Conservation (phyloP, 225 moss, liverwort and hornwort genomes). For the Physcomitrellopsis africana region DNA sequence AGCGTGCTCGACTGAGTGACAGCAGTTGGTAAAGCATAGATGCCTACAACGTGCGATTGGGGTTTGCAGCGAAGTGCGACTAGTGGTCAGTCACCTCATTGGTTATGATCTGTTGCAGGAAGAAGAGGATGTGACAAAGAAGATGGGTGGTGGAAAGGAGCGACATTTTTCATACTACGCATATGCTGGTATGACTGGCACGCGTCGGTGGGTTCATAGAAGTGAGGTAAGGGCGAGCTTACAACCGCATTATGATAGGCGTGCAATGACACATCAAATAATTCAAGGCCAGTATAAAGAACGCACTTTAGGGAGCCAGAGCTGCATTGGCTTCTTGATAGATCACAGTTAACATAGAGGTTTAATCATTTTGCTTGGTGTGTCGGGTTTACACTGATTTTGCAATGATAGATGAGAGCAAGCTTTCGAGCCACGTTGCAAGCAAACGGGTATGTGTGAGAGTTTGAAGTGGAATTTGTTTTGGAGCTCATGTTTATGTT, state of each 20-base stretch:
- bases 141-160: slow-evolving; percentile 75
- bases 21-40: neutral
- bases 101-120: slow-evolving; percentile 44
- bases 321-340: neutral
- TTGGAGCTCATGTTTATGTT: slow-evolving; percentile 3
- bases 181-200: slow-evolving; percentile 76
- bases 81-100: slow-evolving; percentile 1
- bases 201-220: slow-evolving; percentile 74
- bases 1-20: slow-evolving; percentile 16
- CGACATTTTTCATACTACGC: slow-evolving; percentile 98
- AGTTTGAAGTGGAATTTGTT: slow-evolving; percentile 4
- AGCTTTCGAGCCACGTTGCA: neutral
- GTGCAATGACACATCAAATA: slow-evolving; percentile 2
- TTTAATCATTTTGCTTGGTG: neutral
- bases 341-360: neutral
- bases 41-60: slow-evolving; percentile 18
- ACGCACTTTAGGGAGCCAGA: neutral
- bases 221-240: slow-evolving; percentile 70
- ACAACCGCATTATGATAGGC: slow-evolving; percentile 8
- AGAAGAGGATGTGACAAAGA: slow-evolving; percentile 72
- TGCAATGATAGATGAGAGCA: neutral
- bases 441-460: neutral
- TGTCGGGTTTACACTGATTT: neutral
- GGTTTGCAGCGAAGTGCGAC: neutral
- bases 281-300: slow-evolving; percentile 7